A percentile compares a stretch with the other conserved stretches of the same genome.
phyloP scores from a whole-genome alignment of 2,329 filamentous ascomycete genomes.

The Ophiostoma angusticollis region DNA sequence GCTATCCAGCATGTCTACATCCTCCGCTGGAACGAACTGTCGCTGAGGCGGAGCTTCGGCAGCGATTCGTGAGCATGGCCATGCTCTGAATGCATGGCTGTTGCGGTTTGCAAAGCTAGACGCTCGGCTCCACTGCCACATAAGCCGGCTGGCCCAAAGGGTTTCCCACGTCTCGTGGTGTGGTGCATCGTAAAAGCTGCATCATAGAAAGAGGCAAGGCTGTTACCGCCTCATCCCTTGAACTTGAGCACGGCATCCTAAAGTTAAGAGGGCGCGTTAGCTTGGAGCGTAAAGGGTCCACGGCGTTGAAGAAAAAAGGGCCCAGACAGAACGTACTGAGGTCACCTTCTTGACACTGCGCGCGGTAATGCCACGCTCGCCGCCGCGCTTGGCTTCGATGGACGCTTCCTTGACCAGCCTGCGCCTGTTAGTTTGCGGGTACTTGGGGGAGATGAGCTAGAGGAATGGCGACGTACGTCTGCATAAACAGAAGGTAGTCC shows the following conservation, averaged over 20 bases:
- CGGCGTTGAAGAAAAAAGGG: no score
- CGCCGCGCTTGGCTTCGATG: constrained; percentile 60
- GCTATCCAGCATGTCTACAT: no score
- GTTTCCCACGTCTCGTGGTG: no score
- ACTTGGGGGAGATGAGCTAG: background rate
- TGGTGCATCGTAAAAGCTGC: background rate
- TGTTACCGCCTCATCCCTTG: constrained; percentile 57
- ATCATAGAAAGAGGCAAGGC: no score
- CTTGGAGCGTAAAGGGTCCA: no score
- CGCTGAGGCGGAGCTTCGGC: no score
- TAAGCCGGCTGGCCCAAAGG: no score
- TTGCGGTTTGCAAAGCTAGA: no score
- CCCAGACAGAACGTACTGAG: constrained; percentile 38
- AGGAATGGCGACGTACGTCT: constrained; percentile 30
- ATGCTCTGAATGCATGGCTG: no score
- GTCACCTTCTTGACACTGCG: constrained; percentile 67
- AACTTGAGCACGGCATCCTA: constrained; percentile 58
- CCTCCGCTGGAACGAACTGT: no score
- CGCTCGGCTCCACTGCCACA: no score
- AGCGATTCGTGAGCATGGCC: no score
- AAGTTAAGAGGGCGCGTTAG: background rate
- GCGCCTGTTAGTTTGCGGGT: background rate
- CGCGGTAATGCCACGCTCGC: constrained; percentile 61
- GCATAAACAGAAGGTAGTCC: constrained; percentile 74
- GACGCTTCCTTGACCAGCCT: constrained; percentile 70